These are phyloP conservation scores for Tetracladium maxilliforme DNA, from an alignment of 2,329 filamentous ascomycete species.

Conservation along the genomic window DNA sequence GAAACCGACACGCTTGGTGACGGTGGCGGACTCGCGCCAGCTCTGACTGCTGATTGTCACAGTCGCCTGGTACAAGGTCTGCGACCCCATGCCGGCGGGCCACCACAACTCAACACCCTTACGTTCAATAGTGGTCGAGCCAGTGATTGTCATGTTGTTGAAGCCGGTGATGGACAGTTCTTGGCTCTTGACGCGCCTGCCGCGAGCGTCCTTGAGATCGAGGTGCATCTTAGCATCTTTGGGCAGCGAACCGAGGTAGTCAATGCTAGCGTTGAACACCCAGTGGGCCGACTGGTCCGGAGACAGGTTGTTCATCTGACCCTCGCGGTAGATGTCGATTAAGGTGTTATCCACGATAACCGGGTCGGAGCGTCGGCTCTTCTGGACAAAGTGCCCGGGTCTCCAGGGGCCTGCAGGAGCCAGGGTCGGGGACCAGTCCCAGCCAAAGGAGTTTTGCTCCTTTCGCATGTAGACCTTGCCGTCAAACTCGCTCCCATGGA, in stretches of 20 bases:
- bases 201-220: constrained; percentile 26
- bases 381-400: constrained; percentile 39
- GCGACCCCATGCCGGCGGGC: constrained; percentile 39
- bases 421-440: constrained; percentile 49
- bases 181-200: constrained; percentile 20
- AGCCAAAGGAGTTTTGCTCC: constrained; percentile 48
- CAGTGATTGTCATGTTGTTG: constrained; percentile 28
- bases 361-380: constrained; percentile 20
- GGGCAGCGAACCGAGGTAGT: constrained; percentile 34
- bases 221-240: constrained; percentile 26
- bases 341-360: constrained; percentile 34
- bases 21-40: constrained; percentile 20
- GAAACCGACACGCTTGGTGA: constrained; percentile 42
- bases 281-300: constrained; percentile 41
- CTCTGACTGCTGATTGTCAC: constrained; percentile 30
- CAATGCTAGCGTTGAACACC: constrained; percentile 45
- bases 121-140: constrained; percentile 24
- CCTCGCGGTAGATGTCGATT: constrained; percentile 42
- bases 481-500: too few species aligned
- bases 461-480: constrained; percentile 43
- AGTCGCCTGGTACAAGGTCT: constrained; percentile 43
- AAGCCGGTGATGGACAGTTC: constrained; percentile 22
- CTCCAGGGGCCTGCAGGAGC: constrained; percentile 49
- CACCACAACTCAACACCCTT: constrained; percentile 41
- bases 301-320: constrained; percentile 40